Evolutionary conservation across 148 eudicot species (phyloP), one percentile per base, ranked within the genome.

Genomic region (Polygonum aviculare): DNA sequence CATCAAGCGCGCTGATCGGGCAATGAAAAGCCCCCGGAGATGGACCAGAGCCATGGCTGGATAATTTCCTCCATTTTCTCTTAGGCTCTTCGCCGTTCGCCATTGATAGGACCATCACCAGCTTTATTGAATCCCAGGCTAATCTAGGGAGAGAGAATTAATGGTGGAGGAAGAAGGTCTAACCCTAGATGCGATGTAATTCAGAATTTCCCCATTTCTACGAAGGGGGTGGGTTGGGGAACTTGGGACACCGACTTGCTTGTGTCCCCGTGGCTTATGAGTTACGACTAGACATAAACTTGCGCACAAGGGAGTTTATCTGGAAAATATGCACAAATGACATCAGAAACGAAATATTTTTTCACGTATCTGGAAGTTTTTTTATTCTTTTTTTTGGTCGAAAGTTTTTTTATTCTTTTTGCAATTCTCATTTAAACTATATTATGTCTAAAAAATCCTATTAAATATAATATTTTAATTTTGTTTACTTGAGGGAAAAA

Each of bases 1-100:
- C 97, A 76, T 95, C 98, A 51, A 95, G 84, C 80, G 88, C 76
- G 79, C 81, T 95, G 21, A 95, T 80, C 7, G 78, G 60, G 44
- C 76, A 72, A 78, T 79, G 36, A 3, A 69, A 72, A 38, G 77
- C 31, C 70, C 60, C 69, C 12, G 65, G 73, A 16, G 69, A 21
- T 59, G 54, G n/a, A 38, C 76, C 44, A 18, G 75, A 26, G 38
- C 19, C 47, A 14, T 79, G 82, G 50, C 82, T 54, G 8, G 83
- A 76, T 63, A 80, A 79, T 67, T 80, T 85, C 78, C 81, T 90
- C 86, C 84, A 83, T 79, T 84, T 84, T 45, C 33, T 73, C 72
- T 78, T 75, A 52, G 79, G 63, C 38, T 76, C 80, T 73, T 80
- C 74, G n/a, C 22, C 77, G 33, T 51, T 74, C 72, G 69, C 78